These are phyloP conservation scores for Penicillium sp. DNA, from an alignment of 2,329 filamentous ascomycete genomes.

Conservation along the genomic window DNA sequence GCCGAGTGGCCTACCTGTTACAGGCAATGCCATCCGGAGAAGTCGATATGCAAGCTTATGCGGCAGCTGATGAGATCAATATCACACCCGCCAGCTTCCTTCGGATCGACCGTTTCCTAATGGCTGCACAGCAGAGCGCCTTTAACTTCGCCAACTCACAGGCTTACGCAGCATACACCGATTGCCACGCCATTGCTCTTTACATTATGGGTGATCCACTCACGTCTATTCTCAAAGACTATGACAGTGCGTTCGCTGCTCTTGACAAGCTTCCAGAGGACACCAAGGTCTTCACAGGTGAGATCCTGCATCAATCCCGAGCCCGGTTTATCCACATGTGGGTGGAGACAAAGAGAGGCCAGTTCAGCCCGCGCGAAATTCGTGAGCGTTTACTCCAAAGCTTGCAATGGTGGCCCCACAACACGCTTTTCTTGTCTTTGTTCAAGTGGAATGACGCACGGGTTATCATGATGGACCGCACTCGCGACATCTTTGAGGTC, in stretches of 20 bases:
- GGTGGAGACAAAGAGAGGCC: constrained; percentile 56
- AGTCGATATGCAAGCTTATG: constrained; percentile 34
- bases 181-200: constrained; percentile 64
- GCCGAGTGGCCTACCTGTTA: constrained; percentile 41
- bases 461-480: constrained; percentile 72
- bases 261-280: constrained; percentile 37
- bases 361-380: constrained; percentile 68
- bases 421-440: constrained; percentile 72
- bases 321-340: constrained; percentile 68
- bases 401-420: constrained; percentile 68
- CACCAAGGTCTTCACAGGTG: constrained; percentile 43
- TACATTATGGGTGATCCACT: constrained; percentile 59
- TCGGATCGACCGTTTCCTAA: constrained; percentile 48
- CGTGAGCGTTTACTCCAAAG: constrained; percentile 63
- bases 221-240: constrained; percentile 39
- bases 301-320: constrained; percentile 69
- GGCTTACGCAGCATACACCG: constrained; percentile 57
- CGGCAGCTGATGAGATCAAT: constrained; percentile 8
- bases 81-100: constrained; percentile 38
- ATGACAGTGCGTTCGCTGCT: constrained; percentile 47
- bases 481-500: constrained; percentile 61
- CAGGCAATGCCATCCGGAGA: constrained; percentile 40
- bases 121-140: constrained; percentile 56
- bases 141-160: constrained; percentile 53
- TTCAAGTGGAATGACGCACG: constrained; percentile 74